A percentile compares a stretch with the other conserved stretches of the same genome.
These are phyloP conservation scores for Craterostigma plantagineum DNA, from an alignment of 257 asterid species.

Conservation along the genomic window DNA sequence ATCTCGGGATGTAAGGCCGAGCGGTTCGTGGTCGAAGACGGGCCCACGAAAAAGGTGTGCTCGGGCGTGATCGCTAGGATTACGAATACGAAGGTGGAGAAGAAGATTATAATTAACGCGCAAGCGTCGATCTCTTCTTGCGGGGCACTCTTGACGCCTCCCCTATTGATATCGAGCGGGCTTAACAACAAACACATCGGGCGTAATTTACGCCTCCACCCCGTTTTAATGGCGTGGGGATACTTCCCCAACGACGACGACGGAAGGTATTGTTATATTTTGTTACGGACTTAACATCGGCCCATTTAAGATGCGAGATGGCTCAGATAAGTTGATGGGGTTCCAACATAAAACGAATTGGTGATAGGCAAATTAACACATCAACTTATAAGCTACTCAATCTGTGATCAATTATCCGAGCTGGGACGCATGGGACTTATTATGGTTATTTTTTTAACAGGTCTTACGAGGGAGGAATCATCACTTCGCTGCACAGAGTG, in stretches of 20 bases:
- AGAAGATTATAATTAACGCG: slow-evolving; percentile 29
- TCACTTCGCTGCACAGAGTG: slow-evolving; percentile 56
- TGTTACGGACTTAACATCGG: no score
- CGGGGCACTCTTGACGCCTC: slow-evolving; percentile 77
- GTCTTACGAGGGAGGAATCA: slow-evolving; percentile 61
- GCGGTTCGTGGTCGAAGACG: slow-evolving; percentile 20
- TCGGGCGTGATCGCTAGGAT: slow-evolving; percentile 42
- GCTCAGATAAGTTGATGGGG: no score
- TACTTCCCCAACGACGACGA: slow-evolving; percentile 36
- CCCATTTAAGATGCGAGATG: no score
- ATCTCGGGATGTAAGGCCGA: slow-evolving; percentile 60
- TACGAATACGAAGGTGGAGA: slow-evolving; percentile 17
- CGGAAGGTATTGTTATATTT: no score
- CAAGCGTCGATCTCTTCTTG: slow-evolving; percentile 65
- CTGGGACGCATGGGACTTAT: no score
- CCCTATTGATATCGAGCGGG: slow-evolving; percentile 57
- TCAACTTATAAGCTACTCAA: no score
- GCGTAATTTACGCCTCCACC: slow-evolving; percentile 67
- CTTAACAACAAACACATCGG: slow-evolving; percentile 48
- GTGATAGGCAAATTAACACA: no score
- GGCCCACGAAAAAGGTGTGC: slow-evolving; percentile 21
- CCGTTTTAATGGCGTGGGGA: slow-evolving; percentile 91
- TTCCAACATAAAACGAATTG: no score
- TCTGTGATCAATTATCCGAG: no score
- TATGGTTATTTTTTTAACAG: slow-evolving; percentile 41